phyloP scores from a whole-genome alignment of 148 eudicot species.

The Euryodendron excelsum region DNA sequence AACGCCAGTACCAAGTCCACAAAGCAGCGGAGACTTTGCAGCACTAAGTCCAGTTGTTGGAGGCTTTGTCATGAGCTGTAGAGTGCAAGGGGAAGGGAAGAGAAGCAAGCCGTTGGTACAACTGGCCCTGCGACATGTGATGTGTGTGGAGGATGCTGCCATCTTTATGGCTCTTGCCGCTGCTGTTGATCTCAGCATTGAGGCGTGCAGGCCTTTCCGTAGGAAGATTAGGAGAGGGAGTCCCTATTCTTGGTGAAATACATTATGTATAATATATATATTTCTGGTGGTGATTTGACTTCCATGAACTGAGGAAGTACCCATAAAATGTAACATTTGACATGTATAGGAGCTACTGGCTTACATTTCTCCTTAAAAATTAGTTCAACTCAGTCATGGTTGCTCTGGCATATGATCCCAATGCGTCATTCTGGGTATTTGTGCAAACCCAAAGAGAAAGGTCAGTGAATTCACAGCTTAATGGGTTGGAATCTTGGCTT shows the following conservation, averaged over 20 bases:
- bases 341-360: not conserved
- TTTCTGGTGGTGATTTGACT: not conserved
- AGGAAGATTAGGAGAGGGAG: conserved; percentile 33
- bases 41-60: conserved; percentile 39
- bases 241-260: conserved; percentile 50
- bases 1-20: conserved; percentile 50
- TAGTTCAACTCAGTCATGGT: not conserved
- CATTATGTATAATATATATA: not conserved
- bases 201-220: conserved; percentile 53
- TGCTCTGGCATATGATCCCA: not conserved
- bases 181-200: conserved; percentile 58
- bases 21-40: conserved; percentile 52
- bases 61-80: conserved; percentile 62
- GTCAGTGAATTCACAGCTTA: too few species aligned
- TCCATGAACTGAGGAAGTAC: not conserved
- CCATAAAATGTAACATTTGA: not conserved
- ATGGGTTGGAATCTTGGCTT: too few species aligned
- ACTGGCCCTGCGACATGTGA: conserved; percentile 56
- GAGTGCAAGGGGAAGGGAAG: conserved; percentile 59
- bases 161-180: conserved; percentile 66
- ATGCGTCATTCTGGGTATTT: not conserved
- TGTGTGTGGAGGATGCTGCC: conserved; percentile 58
- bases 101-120: conserved; percentile 54
- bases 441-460: too few species aligned
- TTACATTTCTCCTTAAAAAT: not conserved